Conservation (phyloP, 2,329 filamentous ascomycete genomes). For the Cladophialophora chaetospira region DNA sequence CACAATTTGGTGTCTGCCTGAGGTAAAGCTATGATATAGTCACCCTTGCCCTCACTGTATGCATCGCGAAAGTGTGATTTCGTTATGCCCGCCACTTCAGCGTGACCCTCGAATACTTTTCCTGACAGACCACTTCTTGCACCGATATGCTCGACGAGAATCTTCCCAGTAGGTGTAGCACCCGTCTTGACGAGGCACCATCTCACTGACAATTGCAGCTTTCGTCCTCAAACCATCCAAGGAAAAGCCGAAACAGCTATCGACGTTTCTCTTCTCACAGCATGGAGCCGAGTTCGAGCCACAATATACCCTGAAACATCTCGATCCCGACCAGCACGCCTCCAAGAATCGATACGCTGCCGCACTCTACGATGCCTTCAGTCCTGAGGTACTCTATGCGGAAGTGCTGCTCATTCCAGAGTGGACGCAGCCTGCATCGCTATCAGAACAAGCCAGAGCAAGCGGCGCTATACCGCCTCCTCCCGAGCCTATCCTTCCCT, state of each 20-base stretch:
- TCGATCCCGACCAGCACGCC: conserved; percentile 68
- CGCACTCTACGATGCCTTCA: conserved; percentile 80
- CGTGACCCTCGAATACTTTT: background rate
- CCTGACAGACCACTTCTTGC: background rate
- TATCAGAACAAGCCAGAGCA: conserved; percentile 74
- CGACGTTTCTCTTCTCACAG: conserved; percentile 55
- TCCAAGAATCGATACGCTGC: conserved; percentile 84
- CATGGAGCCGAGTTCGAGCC: conserved; percentile 78
- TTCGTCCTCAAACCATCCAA: conserved; percentile 61
- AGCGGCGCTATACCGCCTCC: conserved; percentile 66
- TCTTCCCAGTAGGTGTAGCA: conserved; percentile 65
- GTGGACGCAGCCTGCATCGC: conserved; percentile 81
- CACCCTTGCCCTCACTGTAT: background rate
- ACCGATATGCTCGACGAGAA: conserved; percentile 83
- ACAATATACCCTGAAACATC: conserved; percentile 77
- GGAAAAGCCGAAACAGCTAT: conserved; percentile 45
- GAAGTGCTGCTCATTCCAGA: conserved; percentile 83
- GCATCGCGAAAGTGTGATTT: background rate
- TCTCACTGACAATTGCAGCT: conserved; percentile 42
- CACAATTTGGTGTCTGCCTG: background rate
- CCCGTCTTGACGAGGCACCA: background rate
- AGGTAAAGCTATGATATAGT: background rate
- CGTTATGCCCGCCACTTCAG: background rate
- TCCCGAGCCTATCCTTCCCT: conserved; percentile 73
- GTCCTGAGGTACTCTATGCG: conserved; percentile 78